Evolutionary conservation across 768 basidiomycete genomes (phyloP).

Genomic region (Pulveroboletus sp.): DNA sequence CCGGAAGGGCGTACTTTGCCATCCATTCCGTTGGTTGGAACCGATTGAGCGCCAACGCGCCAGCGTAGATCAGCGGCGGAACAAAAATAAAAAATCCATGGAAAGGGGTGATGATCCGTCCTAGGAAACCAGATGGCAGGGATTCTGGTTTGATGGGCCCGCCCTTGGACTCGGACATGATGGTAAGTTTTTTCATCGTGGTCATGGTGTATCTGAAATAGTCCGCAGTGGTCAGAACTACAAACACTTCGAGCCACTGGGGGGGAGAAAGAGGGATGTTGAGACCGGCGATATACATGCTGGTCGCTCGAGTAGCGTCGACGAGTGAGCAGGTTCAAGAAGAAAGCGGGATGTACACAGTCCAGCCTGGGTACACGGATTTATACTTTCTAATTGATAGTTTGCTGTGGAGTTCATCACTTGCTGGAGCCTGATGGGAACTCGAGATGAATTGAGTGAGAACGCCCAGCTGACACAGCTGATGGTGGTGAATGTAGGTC

Average conservation of each 20-base stretch:
- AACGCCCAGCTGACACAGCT: too few species aligned
- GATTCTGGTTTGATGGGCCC: slow-evolving; percentile 17
- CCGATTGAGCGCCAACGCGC: slow-evolving; percentile 19
- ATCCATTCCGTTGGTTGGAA: slow-evolving; percentile 32
- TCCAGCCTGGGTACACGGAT: too few species aligned
- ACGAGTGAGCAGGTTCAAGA: too few species aligned
- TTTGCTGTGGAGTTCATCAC: too few species aligned
- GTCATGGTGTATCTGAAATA: background rate
- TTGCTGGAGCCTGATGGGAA: too few species aligned
- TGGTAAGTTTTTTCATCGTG: background rate
- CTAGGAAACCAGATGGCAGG: slow-evolving; percentile 12
- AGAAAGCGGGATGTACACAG: too few species aligned
- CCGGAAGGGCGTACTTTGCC: slow-evolving; percentile 13
- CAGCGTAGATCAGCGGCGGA: slow-evolving; percentile 23
- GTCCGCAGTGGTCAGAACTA: slow-evolving; percentile 11
- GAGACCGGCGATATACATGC: slow-evolving; percentile 19
- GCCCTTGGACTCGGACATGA: slow-evolving; percentile 5
- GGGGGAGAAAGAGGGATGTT: background rate
- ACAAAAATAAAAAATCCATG: slow-evolving; percentile 16
- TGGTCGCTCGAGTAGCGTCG: too few species aligned
- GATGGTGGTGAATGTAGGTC: too few species aligned
- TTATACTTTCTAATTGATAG: too few species aligned
- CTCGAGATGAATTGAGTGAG: too few species aligned
- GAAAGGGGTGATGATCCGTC: slow-evolving; percentile 23
- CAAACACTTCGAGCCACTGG: slow-evolving; percentile 12